A percentile compares a stretch with the other conserved stretches of the same genome.
Evolutionary conservation across 805 yeast species (phyloP).

Genomic region (Hanseniaspora occidentalis): DNA sequence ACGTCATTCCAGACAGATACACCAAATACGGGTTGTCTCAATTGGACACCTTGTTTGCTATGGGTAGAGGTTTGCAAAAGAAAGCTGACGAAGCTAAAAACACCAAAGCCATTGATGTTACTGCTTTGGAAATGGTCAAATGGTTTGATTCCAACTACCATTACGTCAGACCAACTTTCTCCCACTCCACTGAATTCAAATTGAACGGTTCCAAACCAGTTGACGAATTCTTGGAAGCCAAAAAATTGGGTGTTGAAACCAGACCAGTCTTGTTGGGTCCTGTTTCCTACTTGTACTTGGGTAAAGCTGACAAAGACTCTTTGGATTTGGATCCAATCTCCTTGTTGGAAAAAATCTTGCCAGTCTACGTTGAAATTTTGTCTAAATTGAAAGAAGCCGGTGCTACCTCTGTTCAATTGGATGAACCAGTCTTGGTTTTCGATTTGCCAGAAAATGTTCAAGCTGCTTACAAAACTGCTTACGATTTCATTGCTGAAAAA

Average conservation of each 20-base stretch:
- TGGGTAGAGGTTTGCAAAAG: conserved; percentile 99
- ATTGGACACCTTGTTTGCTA: conserved; percentile 90
- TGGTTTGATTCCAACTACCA: conserved; percentile 99
- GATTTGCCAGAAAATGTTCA: conserved; percentile 79
- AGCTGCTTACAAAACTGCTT: conserved; percentile 82
- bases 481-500: conserved; percentile 55
- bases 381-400: conserved; percentile 86
- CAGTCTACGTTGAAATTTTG: conserved; percentile 84
- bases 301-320: conserved; percentile 98
- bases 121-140: conserved; percentile 98
- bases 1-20: conserved; percentile 95
- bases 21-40: conserved; percentile 79
- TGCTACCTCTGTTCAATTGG: conserved; percentile 89
- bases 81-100: conserved; percentile 68
- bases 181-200: conserved; percentile 89
- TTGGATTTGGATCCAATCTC: conserved; percentile 88
- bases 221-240: conserved; percentile 95
- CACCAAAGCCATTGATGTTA: conserved; percentile 81
- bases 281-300: conserved; percentile 84
- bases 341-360: conserved; percentile 77
- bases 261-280: conserved; percentile 98
- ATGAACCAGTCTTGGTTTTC: conserved; percentile 92
- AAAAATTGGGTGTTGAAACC: conserved; percentile 89
- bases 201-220: conserved; percentile 94
- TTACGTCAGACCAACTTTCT: conserved; percentile 98